Conservation (phyloP, 192 early-diverging fungal species). For the Fimicolochytrium jonesii region DNA sequence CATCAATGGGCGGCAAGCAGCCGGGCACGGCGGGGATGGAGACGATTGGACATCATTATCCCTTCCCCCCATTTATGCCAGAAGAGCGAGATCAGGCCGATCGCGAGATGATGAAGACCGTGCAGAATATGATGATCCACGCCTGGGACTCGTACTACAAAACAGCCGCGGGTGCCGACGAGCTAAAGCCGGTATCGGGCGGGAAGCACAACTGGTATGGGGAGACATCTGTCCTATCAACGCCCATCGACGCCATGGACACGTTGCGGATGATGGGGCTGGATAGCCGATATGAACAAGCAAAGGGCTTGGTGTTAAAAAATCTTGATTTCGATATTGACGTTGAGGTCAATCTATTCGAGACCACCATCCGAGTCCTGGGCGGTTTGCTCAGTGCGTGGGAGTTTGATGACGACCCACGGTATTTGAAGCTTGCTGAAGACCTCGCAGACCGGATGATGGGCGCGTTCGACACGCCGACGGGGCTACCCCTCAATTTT, state of each 20-base stretch:
- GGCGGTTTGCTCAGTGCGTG: constrained; percentile 76
- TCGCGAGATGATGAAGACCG: constrained; percentile 1
- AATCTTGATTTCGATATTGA: constrained; percentile 66
- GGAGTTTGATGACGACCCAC: constrained; percentile 61
- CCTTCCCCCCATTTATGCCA: constrained; percentile 5
- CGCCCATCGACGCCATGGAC: constrained; percentile 84
- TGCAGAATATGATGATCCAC: constrained; percentile 28
- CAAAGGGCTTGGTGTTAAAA: constrained; percentile 58
- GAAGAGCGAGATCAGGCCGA: not conserved
- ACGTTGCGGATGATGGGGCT: constrained; percentile 84
- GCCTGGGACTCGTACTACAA: constrained; percentile 70
- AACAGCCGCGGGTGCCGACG: constrained; percentile 77
- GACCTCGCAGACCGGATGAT: constrained; percentile 76
- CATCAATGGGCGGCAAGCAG: too few species aligned
- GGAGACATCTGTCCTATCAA: constrained; percentile 28
- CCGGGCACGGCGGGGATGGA: too few species aligned
- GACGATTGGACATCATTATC: too few species aligned
- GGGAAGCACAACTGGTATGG: constrained; percentile 36
- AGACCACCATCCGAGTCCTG: constrained; percentile 80
- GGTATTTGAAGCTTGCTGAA: constrained; percentile 61
- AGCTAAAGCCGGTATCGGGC: constrained; percentile 32
- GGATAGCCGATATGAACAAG: constrained; percentile 69
- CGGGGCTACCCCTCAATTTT: constrained; percentile 65
- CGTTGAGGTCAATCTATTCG: constrained; percentile 83
- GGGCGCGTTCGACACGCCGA: constrained; percentile 81